Base-by-base conservation (phyloP, 1,139 yeast species). In the Yamadazyma friedrichii region DNA sequence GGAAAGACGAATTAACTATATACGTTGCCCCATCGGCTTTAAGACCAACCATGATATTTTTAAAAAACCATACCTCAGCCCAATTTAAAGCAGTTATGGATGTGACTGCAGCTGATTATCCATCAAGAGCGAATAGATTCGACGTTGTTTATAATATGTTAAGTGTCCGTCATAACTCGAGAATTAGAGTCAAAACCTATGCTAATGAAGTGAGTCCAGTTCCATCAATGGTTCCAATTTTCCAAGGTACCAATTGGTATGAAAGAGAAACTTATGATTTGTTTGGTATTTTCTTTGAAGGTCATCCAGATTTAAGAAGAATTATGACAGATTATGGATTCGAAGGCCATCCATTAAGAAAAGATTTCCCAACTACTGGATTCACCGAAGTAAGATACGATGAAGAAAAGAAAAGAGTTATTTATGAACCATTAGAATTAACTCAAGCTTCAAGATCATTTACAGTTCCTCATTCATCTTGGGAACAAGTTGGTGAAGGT, bases 401-500 rank as follows among this genome's bases (percentile, higher is more conserved):
- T 62, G 91, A 87, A 62, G 95, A 88, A 65, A 88, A 88, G 78
- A 83, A 87, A 74, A 79, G 96, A 61, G 83, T 88, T 44, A 88
- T 88, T 27, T 88, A 88, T 61, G 95, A 87, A 67, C 96, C 96
- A 39, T 76, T 88, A 58, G 95, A 88, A 69, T 76, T 87, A 62
- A 84, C 95, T 33, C 96, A 87, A 69, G 95, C 95, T 24, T 88
- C 88, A 80, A 82, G 96, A 75, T 84, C 87, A 71, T 88, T 88
- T 67, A 74, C 88, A 31, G 95, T 86, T 42, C 95, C 95, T 39
- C 80, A 93, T 20, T 81, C 94, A 32, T 88, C 84, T 42, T 88
- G 95, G 95, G 95, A 88, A 64, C 95, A 86, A 54, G 93, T 86
- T 53, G 95, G 96, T 47, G 86, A 83, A 36, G 96, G 96, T 58